Evolutionary conservation across 202 grass and related monocot genomes (phyloP).

Genomic region (Thinopyrum obtusiflorum): DNA sequence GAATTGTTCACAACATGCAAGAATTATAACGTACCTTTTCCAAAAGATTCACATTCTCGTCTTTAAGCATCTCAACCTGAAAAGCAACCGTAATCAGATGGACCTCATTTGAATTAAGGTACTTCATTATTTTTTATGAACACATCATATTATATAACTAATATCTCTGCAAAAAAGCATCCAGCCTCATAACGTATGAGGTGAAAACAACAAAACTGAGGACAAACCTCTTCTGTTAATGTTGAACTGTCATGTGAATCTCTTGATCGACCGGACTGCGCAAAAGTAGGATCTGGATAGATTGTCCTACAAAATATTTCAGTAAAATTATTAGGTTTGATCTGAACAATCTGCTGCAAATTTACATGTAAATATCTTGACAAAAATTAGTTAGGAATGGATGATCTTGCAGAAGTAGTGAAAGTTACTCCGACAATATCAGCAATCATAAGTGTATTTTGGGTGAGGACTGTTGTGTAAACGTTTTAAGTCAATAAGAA

Average conservation of each 20-base stretch:
- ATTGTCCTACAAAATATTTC: conserved; percentile 29
- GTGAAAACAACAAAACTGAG: neutral
- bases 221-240: conserved; percentile 52
- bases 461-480: neutral
- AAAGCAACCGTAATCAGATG: conserved; percentile 9
- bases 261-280: conserved; percentile 37
- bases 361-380: neutral
- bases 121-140: neutral
- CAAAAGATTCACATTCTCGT: conserved; percentile 62
- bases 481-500: neutral
- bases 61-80: conserved; percentile 65
- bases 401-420: conserved; percentile 8
- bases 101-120: neutral
- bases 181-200: neutral
- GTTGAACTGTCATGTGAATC: conserved; percentile 55
- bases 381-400: neutral
- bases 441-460: neutral
- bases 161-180: neutral
- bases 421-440: neutral
- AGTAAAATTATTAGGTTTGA: neutral
- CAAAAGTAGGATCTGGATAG: conserved; percentile 50
- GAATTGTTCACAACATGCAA: conserved; percentile 20
- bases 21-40: conserved; percentile 40
- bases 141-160: neutral
- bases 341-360: neutral